Evolutionary conservation across 139 green algal genomes (phyloP), one percentile per base, ranked within the genome.

Genomic region (Diplosphaera chodatii): DNA sequence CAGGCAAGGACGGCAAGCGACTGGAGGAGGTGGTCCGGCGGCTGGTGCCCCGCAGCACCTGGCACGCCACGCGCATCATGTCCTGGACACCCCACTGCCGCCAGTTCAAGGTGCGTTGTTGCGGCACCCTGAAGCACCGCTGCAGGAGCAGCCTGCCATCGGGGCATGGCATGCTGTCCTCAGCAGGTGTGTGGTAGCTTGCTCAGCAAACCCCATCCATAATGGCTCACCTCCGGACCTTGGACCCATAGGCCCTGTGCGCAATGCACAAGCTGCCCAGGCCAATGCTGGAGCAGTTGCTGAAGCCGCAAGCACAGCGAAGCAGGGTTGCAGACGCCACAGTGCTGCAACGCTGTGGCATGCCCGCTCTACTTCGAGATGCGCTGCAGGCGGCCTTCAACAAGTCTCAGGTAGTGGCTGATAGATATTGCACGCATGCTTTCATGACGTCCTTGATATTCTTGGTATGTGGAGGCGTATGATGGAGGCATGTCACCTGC

Each of bases 41-140:
- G 10, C 25, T 77, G 33, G 30, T 75, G 20, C 67, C 48, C 4
- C 30, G 73, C 33, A 74, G 28, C 3, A 67, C 5, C 2, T 87
- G 82, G 78, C 66, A 81, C 13, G 76, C 68, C 23, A 67, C 28
- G 0, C 69, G 34, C 4, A 41, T 93, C 4, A 77, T 81, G 30
- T 87, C 80, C 40, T 83, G 88, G 56, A 82, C 85, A 13, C 79
- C 86, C 1, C 82, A 90, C 77, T 74, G 88, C n/a, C 77, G 88
- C 29, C 83, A 93, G 74, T 82, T 92, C 63, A 32, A 75, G 70
- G 82, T 83, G 59, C n/a, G n/a, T n/a, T n/a, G n/a, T n/a, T 8
- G 55, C 22, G 25, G 18, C 37, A 48, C 37, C 37, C n/a, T n/a
- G 37, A 48, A 48, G 10, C 37, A 48, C 37, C 6, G 37, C n/a